phyloP scores from a whole-genome alignment of 2,329 filamentous ascomycete genomes.

The Fusarium sp. region DNA sequence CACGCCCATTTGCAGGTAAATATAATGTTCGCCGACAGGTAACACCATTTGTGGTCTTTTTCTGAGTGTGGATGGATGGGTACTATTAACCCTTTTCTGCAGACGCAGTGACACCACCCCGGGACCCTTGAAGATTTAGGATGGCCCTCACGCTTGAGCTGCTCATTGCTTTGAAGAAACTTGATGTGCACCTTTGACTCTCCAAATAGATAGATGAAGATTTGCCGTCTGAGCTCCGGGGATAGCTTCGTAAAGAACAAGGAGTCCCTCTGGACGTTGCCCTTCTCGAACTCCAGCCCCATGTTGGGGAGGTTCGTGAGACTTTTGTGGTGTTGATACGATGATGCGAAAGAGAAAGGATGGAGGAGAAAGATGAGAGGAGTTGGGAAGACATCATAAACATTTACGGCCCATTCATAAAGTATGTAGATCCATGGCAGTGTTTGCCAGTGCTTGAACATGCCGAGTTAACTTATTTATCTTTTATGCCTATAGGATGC shows the following conservation, averaged over 20 bases:
- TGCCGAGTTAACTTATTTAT: neutral
- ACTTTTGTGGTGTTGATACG: rapidly evolving
- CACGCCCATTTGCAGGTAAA: constrained; percentile 13
- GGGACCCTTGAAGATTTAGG: neutral
- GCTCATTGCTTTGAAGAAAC: neutral
- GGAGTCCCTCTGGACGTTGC: neutral
- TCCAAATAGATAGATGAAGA: constrained; percentile 7
- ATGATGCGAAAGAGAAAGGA: neutral
- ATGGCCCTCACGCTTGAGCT: neutral
- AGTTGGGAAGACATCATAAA: neutral
- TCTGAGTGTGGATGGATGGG: neutral
- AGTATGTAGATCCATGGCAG: neutral
- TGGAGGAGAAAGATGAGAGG: too few relatives aligned
- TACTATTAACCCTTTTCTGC: neutral
- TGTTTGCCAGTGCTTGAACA: neutral
- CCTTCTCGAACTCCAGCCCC: neutral
- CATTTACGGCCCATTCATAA: rapidly evolving
- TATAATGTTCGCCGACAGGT: neutral
- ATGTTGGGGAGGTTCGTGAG: neutral
- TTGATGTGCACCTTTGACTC: neutral
- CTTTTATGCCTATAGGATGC: neutral
- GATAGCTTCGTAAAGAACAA: neutral
- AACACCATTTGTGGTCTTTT: neutral
- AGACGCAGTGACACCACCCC: constrained; percentile 2
- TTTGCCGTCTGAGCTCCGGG: neutral